Evolutionary conservation across 2,329 filamentous ascomycete species (phyloP), one percentile per base, ranked within the genome.

Genomic region (Sporothrix phasma): DNA sequence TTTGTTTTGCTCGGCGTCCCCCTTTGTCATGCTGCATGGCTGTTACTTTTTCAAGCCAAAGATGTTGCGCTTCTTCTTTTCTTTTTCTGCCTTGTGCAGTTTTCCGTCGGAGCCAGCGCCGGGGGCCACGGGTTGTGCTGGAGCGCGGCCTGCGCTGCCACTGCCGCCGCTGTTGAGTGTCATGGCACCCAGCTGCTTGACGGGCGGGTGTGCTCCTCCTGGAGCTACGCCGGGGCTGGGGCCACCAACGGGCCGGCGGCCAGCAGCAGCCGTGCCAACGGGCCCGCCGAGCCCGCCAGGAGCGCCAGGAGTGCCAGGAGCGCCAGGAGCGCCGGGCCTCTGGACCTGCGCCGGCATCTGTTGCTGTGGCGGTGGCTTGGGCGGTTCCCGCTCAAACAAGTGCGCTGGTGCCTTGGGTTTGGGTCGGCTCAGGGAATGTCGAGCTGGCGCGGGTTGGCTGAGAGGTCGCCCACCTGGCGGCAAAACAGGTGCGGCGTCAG

Each of bases 351-450:
- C 63, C 53, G 3, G 66, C 39, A 70, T 71, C 22, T 70, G 70
- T 43, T 31, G 37, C 45, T 24, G 80, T 7, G 80, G 80, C 6
- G 80, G 80, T 10, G 81, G 81, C 2, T 81, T 76, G 1, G 87
- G 84, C 45, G 69, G 78, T 76, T 45, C 85, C 79, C 86, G 84
- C 74, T 96, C 91, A 69, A 94, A 94, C 10, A 99, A 77, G 76
- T 96, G 90, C 5, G 87, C 87, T 0, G 94, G 94, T 0, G 92
- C 89, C 66, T 88, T 87, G n/a, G 86, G 88, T 71, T 87, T 86
- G 2, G 91, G 90, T 45, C 87, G 81, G 67, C 97, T 92, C 64
- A 87, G 0, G 93, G 94, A 5, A 99, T 83, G 69, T 91, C 87
- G 17, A 99, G 81, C 53, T 85, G 82, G 61, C 89, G 83, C 71